phyloP scores from a whole-genome alignment of 2,329 filamentous ascomycete species.

The Colletotrichum graminicola region DNA sequence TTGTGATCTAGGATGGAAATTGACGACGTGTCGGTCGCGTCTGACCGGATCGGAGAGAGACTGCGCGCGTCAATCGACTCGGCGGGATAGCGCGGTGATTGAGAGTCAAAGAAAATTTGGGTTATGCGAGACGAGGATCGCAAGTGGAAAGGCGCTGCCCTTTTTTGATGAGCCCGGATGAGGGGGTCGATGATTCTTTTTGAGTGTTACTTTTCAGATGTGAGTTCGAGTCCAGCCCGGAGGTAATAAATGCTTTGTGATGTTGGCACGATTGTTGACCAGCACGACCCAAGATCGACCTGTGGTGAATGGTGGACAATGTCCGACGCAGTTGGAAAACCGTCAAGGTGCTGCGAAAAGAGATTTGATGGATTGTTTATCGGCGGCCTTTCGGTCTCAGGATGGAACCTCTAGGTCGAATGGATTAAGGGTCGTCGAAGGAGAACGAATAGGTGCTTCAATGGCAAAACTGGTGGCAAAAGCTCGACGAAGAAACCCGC shows the following conservation, averaged over 20 bases:
- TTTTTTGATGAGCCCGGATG: conserved; percentile 23
- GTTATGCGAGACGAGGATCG: conserved; percentile 20
- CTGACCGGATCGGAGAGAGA: conserved; percentile 38
- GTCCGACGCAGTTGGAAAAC: conserved; percentile 52
- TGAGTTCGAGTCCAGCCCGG: conserved; percentile 62
- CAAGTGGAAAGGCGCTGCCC: conserved; percentile 44
- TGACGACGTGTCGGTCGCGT: conserved; percentile 43
- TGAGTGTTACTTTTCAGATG: conserved; percentile 34
- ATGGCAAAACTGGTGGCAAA: conserved; percentile 46
- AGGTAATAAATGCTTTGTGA: conserved; percentile 42
- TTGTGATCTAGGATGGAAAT: conserved; percentile 16
- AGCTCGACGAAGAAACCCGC: conserved; percentile 45
- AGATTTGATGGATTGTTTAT: conserved; percentile 44
- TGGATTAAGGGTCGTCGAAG: conserved; percentile 57
- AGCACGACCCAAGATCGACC: conserved; percentile 55
- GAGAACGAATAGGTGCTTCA: conserved; percentile 50
- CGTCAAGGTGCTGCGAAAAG: conserved; percentile 55
- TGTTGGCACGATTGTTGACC: conserved; percentile 43
- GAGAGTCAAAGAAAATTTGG: conserved; percentile 23
- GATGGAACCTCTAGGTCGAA: conserved; percentile 52
- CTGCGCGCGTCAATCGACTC: conserved; percentile 26
- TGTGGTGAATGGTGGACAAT: conserved; percentile 59
- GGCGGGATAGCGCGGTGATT: conserved; percentile 12
- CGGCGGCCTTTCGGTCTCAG: conserved; percentile 21
- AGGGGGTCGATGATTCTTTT: conserved; percentile 18